Evolutionary conservation across 2,329 filamentous ascomycete species (phyloP).

Genomic region (Juglanconis juglandina): DNA sequence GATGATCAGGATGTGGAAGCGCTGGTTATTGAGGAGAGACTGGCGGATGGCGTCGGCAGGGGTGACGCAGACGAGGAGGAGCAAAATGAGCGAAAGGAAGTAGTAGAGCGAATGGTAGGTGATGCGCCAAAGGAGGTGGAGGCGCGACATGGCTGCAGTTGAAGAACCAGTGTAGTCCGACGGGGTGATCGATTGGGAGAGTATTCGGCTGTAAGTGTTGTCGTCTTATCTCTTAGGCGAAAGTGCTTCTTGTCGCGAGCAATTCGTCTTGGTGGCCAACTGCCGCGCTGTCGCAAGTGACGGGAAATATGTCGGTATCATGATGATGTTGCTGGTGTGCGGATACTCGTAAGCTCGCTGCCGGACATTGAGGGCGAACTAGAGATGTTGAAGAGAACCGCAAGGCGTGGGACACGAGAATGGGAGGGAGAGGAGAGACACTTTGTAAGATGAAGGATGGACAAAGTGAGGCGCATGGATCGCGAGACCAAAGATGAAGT

Average conservation of each 20-base stretch:
- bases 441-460: not conserved
- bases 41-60: slow-evolving; percentile 80
- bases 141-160: slow-evolving; percentile 8
- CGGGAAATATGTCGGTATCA: slow-evolving; percentile 17
- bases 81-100: slow-evolving; percentile 68
- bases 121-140: slow-evolving; percentile 66
- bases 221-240: slow-evolving; percentile 16
- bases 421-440: not conserved
- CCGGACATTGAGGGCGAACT: slow-evolving; percentile 12
- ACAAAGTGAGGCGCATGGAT: not conserved
- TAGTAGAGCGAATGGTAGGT: slow-evolving; percentile 79
- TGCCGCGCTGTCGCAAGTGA: slow-evolving; percentile 17
- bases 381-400: slow-evolving; percentile 1
- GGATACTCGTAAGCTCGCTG: slow-evolving; percentile 1
- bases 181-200: not conserved
- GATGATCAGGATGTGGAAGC: slow-evolving; percentile 81
- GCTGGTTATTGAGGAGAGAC: slow-evolving; percentile 61
- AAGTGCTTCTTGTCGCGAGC: not conserved
- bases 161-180: not conserved
- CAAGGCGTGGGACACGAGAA: not conserved
- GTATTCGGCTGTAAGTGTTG: not conserved
- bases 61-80: slow-evolving; percentile 72
- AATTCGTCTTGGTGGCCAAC: slow-evolving; percentile 15
- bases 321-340: slow-evolving; percentile 14
- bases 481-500: slow-evolving; percentile 3